Base-by-base conservation (phyloP, 495 filamentous ascomycete genomes). In the Friedmanniomyces endolithicus region DNA sequence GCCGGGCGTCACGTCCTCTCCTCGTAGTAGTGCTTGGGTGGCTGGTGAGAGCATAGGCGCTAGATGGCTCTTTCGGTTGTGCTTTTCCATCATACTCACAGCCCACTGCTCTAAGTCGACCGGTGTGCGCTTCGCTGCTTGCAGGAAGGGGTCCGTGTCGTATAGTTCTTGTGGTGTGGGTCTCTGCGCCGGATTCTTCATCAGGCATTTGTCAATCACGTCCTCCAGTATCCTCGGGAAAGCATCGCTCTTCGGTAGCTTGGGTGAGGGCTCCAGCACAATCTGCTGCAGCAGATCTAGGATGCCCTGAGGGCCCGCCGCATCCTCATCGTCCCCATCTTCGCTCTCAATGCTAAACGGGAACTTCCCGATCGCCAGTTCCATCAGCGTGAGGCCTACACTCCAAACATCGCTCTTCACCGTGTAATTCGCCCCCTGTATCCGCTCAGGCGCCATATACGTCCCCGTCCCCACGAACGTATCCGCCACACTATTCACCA, bases 381-480 rank as follows among this genome's bases (percentile, higher is more conserved):
- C 94, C 87, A 97, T 95, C 52, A 98, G 79, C 2, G 83, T 84
- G 53, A 98, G 71, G n/a, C 94, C 92, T 60, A 97, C 88, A 77
- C 88, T 94, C 92, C 92, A 98, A 2, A 98, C 92, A 62, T 98
- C 92, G 3, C 89, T 95, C 68, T 95, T 96, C 60, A 98, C 90
- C 0, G 90, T 95, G 69, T 98, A 98, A 57, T 87, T 87, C 50
- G 89, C 87, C 29, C 92, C 92, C 65, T 95, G 88, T 57, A 98
- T 98, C 65, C 92, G 83, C 70, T 98, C 92, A 0, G 92, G 92
- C 0, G 92, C 92, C 92, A 98, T 98, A 71, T 97, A 98, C 47
- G 92, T 98, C 6, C 90, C 95, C 7, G 92, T 98, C 24, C 92
- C 92, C 8, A 98, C 92, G 60, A 98, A 98, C 0, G 92, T 98